Base-by-base conservation (phyloP, 1,284 basidiomycete genomes). In the Megacollybia platyphylla region DNA sequence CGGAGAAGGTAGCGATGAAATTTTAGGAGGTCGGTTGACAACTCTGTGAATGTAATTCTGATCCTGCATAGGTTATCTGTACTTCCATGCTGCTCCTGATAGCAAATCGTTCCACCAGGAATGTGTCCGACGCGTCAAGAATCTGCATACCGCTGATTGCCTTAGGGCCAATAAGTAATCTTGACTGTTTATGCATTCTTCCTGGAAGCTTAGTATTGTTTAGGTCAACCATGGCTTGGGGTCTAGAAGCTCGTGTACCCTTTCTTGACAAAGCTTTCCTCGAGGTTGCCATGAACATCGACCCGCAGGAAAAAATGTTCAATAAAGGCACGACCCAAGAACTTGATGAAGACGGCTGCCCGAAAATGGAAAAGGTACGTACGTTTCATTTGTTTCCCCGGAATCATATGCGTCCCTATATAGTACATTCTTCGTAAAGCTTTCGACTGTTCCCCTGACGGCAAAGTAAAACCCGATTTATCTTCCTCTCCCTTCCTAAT, bases 171-270 rank as follows among this genome's bases (percentile, higher is more conserved):
- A 99, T 80, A 98, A 98, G 87, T 87, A 48, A 49, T 73, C 50
- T 41, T 46, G 40, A 18, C 29, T 29, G 34, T 37, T 40, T 44
- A 18, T 26, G 15, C 44, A 15, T 34, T 40, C 37, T 37, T 41
- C 29, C 34, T 46, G 44, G 30, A 41, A 29, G 28, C 29, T 28
- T 10, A 43, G 43, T 32, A 36, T 51, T 43, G 30, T 36, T 15
- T 49, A 90, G 87, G 59, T 93, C 90, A 38, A 98, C 96, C 6
- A 98, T 99, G 96, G 96, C 96, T 1, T 99, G 96, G 94, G 96
- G 96, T 50, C 78, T 99, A 42, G 96, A 99, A 64, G 93, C 94
- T 4, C 89, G 96, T 45, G 96, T 99, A 1, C 96, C 96, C 10
- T 99, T 99, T 81, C 78, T 99, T 44, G 96, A 99, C 73, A 97